Conservation (phyloP, 2,329 filamentous ascomycete genomes). For the Fusarium globosum region DNA sequence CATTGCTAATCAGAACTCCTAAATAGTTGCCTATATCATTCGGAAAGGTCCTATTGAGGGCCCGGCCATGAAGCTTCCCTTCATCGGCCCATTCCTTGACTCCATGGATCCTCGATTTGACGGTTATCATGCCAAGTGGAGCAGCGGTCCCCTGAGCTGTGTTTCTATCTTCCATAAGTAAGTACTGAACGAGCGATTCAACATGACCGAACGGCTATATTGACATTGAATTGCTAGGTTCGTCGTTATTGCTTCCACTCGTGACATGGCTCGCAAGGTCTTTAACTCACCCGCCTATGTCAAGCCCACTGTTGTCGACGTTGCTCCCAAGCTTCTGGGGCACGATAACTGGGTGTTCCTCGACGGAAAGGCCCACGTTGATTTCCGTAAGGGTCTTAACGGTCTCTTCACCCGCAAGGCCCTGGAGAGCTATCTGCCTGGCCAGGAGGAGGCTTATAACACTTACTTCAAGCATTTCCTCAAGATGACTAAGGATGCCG, state of each 20-base stretch:
- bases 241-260: conserved; percentile 94
- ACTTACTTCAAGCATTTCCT: conserved; percentile 85
- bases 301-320: conserved; percentile 96
- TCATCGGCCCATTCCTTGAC: conserved; percentile 95
- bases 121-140: conserved; percentile 92
- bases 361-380: conserved; percentile 93
- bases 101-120: conserved; percentile 93
- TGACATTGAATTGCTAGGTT: conserved; percentile 68
- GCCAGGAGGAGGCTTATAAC: conserved; percentile 92
- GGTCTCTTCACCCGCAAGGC: conserved; percentile 92
- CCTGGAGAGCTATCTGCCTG: conserved; percentile 87
- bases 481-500: conserved; percentile 76
- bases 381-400: conserved; percentile 97
- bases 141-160: conserved; percentile 90
- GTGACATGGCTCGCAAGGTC: conserved; percentile 95
- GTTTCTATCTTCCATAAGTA: conserved; percentile 99
- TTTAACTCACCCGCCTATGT: conserved; percentile 94
- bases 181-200: conserved; percentile 42
- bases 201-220: not conserved
- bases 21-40: conserved; percentile 76
- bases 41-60: conserved; percentile 82
- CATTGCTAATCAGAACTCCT: conserved; percentile 34
- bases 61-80: conserved; percentile 80
- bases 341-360: conserved; percentile 97
- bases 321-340: conserved; percentile 91